These are phyloP conservation scores for Fragaria iinumae DNA, from an alignment of 306 rosid genomes.

Conservation along the genomic window DNA sequence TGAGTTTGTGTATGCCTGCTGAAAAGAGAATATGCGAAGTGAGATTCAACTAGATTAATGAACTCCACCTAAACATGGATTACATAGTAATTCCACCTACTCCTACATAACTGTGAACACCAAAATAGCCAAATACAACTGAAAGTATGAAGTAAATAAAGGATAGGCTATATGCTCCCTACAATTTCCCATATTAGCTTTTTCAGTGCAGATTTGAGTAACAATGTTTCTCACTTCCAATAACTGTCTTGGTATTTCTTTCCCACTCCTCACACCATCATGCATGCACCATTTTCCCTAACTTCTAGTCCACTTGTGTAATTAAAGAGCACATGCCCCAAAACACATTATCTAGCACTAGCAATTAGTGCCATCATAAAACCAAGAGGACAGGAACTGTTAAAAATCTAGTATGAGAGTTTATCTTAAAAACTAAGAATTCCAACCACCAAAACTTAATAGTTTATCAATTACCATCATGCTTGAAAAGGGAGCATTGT, in stretches of 20 bases:
- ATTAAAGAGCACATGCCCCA: background rate
- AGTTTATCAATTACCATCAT: constrained; percentile 63
- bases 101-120: background rate
- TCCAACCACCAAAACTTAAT: background rate
- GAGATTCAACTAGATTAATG: constrained; percentile 11
- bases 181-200: background rate
- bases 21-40: constrained; percentile 13
- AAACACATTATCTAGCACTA: background rate
- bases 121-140: background rate
- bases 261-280: background rate
- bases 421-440: background rate
- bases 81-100: background rate
- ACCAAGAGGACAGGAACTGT: background rate
- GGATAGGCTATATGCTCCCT: constrained; percentile 9
- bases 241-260: background rate
- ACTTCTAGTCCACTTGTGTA: background rate
- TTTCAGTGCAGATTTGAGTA: background rate
- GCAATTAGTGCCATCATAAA: background rate
- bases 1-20: constrained; percentile 81
- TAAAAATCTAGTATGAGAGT: background rate
- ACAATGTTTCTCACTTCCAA: background rate
- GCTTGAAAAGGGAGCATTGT: constrained; percentile 68
- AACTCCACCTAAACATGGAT: background rate
- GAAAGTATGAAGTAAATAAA: background rate
- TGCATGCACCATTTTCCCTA: background rate